These are phyloP conservation scores for Saccharomyces hybrid DNA, from an alignment of 1,139 yeast species.

Conservation along the genomic window DNA sequence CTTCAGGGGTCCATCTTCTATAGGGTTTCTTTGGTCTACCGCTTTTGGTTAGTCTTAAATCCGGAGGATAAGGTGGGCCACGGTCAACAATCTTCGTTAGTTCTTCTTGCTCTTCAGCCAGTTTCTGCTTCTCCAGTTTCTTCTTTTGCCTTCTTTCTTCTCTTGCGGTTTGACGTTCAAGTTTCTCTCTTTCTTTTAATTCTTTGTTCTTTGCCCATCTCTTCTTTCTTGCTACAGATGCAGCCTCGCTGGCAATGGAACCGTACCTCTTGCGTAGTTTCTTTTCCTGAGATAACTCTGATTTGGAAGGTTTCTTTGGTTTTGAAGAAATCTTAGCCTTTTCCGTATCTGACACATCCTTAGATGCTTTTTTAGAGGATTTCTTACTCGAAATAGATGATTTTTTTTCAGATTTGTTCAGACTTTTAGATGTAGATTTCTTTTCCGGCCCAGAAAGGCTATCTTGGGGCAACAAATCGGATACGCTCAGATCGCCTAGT, in stretches of 20 bases:
- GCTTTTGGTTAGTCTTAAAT: slow-evolving; percentile 28
- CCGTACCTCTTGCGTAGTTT: slow-evolving; percentile 17
- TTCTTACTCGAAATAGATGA: slow-evolving; percentile 9
- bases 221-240: slow-evolving; percentile 23
- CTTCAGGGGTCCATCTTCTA: slow-evolving; percentile 30
- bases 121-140: slow-evolving; percentile 16
- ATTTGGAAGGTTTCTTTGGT: slow-evolving; percentile 11
- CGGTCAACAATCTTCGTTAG: slow-evolving; percentile 28
- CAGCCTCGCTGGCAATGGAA: slow-evolving; percentile 23
- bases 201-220: slow-evolving; percentile 19
- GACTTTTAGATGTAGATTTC: slow-evolving; percentile 19
- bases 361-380: neutral
- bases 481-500: slow-evolving; percentile 42
- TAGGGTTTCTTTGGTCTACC: slow-evolving; percentile 33
- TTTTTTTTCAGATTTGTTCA: slow-evolving; percentile 24
- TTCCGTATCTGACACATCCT: neutral
- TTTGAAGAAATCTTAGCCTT: slow-evolving; percentile 3
- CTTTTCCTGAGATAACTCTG: slow-evolving; percentile 15
- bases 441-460: slow-evolving; percentile 14
- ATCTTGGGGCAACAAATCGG: slow-evolving; percentile 26
- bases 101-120: slow-evolving; percentile 23
- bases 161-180: slow-evolving; percentile 14
- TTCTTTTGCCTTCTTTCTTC: slow-evolving; percentile 19
- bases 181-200: slow-evolving; percentile 1
- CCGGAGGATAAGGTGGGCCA: slow-evolving; percentile 33